Percentiles rank a stretch among this genome's conserved stretches.
Conservation (phyloP, 1,284 basidiomycete genomes). For the Trichosporon faecale region DNA sequence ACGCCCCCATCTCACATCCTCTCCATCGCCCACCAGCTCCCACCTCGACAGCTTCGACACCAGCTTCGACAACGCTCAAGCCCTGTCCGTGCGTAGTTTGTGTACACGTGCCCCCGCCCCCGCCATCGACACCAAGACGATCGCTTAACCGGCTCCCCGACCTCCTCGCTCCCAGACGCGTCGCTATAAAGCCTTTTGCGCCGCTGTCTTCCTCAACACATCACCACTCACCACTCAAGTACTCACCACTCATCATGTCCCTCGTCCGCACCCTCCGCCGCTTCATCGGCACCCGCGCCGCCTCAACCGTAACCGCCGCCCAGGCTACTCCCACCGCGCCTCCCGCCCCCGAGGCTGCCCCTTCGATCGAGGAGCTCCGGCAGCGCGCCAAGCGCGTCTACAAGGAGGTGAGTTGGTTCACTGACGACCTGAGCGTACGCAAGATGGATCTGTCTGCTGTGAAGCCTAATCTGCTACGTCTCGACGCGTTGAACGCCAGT, state of each 20-base stretch:
- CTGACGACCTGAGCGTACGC: too few relatives aligned
- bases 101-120: neutral
- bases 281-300: conserved; percentile 15
- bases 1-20: neutral
- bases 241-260: conserved; percentile 58
- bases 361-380: conserved; percentile 30
- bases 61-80: neutral
- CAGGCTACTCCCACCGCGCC: conserved; percentile 13
- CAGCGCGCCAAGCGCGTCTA: conserved; percentile 48
- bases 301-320: conserved; percentile 16
- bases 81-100: conserved; percentile 1
- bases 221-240: conserved; percentile 62
- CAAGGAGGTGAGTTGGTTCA: conserved; percentile 44
- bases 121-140: neutral
- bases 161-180: neutral
- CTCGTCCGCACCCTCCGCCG: conserved; percentile 14
- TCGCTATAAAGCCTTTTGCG: conserved; percentile 1
- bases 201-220: neutral
- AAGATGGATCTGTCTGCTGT: neutral
- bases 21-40: neutral
- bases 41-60: neutral
- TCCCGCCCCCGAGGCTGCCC: neutral
- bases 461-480: too few relatives aligned
- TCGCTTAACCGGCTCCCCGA: neutral
- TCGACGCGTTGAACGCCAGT: neutral